Percentiles rank a stretch among this genome's conserved stretches.
Conservation (phyloP, 2,329 filamentous ascomycete genomes). For the Beauveria brongniartii region DNA sequence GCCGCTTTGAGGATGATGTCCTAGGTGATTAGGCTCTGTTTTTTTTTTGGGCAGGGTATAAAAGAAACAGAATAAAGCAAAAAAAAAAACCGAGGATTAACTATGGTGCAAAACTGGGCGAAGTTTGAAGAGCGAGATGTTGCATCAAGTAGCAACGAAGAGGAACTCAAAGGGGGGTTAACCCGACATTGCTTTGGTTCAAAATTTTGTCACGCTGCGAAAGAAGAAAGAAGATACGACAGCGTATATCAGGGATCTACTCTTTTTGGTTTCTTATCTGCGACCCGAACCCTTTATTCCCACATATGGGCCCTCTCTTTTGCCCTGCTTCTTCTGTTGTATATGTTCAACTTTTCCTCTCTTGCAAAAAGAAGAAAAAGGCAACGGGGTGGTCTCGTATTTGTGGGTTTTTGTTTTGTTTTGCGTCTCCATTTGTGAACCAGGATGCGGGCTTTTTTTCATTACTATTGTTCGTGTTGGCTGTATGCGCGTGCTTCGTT, state of each 20-base stretch:
- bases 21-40: slow-evolving; percentile 32
- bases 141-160: too few relatives aligned
- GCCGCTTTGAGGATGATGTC: slow-evolving; percentile 36
- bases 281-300: too few relatives aligned
- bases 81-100: background rate
- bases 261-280: background rate
- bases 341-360: background rate
- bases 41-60: background rate
- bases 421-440: background rate
- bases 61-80: background rate
- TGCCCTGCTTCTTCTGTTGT: slow-evolving; percentile 9
- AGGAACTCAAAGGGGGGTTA: too few relatives aligned
- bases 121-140: too few relatives aligned
- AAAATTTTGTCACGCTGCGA: too few relatives aligned
- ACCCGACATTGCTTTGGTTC: too few relatives aligned
- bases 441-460: background rate
- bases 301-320: background rate
- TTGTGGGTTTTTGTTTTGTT: background rate
- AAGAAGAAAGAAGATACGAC: too few relatives aligned
- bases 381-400: background rate
- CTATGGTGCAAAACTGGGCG: too few relatives aligned
- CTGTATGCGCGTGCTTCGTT: background rate
- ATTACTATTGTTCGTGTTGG: background rate
- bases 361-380: background rate
- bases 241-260: too few relatives aligned